Base-by-base conservation (phyloP, 164 flowering plant genomes). In the Berberis vulgaris region DNA sequence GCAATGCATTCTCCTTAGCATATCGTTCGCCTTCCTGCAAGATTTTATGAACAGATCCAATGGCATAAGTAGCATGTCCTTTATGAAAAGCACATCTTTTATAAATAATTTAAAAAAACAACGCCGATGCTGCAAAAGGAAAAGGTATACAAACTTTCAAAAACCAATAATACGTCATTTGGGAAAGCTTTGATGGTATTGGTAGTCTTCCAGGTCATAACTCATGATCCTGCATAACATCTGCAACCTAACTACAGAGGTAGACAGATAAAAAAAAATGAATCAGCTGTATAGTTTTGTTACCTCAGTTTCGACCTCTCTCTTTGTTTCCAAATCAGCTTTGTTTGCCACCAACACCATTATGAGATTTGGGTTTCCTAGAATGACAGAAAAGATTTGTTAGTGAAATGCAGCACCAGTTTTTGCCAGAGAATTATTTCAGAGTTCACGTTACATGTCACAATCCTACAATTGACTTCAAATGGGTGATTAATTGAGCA, bases 11-110 rank as follows among this genome's bases (percentile, higher is more conserved):
- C 58, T 77, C 84, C 53, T 76, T 71, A 49, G 84, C 84, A 70
- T 81, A 81, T 65, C 58, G 68, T 63, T 83, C 83, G 3, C 80
- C 81, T 44, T 79, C 80, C 86, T 83, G 84, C 65, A 66, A 59
- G n/a, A 57, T 54, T 41, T 43, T 42, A 56, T 42, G 56, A 45
- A 64, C 54, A 53, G 12, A 58, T 39, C 42, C 10, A 56, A 41
- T 9, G 26, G 61, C 41, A 5, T 45, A 40, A 11, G 11, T 56
- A 40, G 7, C 12, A 57, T 12, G 40, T 4, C 8, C 9, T 5
- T 39, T 56, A 46, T 5, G 49, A 8, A 46, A 46, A 5, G 5
- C 49, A 46, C 49, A 46, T 5, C 5, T 26, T 26, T 26, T 26
- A 26, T 26, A 26, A 26, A 26, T 26, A 26, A 26, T 26, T 26